A percentile compares a stretch with the other conserved stretches of the same genome.
Conservation (phyloP, 257 asterid genomes). For the Cruciata laevipes region DNA sequence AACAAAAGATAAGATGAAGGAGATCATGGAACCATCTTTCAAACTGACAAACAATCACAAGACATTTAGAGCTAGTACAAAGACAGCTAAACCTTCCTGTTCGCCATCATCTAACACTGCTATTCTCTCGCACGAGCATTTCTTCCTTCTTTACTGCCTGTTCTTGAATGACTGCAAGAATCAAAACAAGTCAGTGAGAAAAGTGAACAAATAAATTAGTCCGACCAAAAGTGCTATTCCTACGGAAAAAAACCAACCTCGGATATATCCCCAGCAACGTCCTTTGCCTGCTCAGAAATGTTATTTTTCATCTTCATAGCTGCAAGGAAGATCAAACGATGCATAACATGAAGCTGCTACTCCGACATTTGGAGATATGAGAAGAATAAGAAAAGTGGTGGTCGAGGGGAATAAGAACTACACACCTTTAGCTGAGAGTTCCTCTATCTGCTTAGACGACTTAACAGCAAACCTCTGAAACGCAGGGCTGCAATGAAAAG, state of each 20-base stretch:
- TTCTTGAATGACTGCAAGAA: slow-evolving; percentile 50
- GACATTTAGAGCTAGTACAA: not conserved
- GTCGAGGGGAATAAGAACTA: not conserved
- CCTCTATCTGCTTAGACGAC: slow-evolving; percentile 59
- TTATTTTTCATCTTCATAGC: slow-evolving; percentile 59
- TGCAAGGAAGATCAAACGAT: slow-evolving; percentile 18
- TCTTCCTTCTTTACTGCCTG: slow-evolving; percentile 10
- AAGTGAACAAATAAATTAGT: not conserved
- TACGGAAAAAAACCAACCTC: slow-evolving; percentile 29
- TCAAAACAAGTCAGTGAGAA: not conserved
- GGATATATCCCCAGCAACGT: slow-evolving; percentile 42
- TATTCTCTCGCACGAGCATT: too few species aligned
- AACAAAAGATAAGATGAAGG: not conserved
- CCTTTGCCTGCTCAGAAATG: slow-evolving; percentile 54
- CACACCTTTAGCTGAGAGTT: slow-evolving; percentile 43
- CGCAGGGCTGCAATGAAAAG: slow-evolving; percentile 30
- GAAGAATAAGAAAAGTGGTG: not conserved
- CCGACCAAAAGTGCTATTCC: not conserved
- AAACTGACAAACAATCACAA: too few species aligned
- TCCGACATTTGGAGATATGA: not conserved
- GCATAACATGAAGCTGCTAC: not conserved
- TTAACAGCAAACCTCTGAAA: slow-evolving; percentile 88
- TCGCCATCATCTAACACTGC: too few species aligned
- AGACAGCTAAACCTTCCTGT: not conserved
- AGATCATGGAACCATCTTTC: too few species aligned